Percentiles rank a stretch among this genome's conserved stretches.
These are phyloP conservation scores for Scheffersomyces segobiensis DNA, from an alignment of 1,139 yeast genomes.

Conservation along the genomic window DNA sequence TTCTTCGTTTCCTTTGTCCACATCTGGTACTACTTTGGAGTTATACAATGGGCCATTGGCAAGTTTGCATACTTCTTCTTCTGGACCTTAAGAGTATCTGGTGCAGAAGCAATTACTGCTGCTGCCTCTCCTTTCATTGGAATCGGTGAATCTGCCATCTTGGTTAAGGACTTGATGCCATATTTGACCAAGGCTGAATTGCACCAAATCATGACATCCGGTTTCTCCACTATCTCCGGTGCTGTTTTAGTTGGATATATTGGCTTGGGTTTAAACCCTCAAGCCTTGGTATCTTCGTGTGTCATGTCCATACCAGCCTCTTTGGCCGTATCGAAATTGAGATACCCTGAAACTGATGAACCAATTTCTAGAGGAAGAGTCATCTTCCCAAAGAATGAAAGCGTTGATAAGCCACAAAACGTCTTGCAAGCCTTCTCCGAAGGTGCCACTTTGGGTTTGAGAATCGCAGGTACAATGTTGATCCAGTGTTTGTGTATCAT, in stretches of 20 bases:
- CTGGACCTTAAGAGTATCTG: conserved; percentile 62
- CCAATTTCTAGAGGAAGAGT: conserved; percentile 54
- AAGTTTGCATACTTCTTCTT: conserved; percentile 62
- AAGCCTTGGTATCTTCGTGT: conserved; percentile 66
- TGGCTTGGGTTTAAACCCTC: conserved; percentile 64
- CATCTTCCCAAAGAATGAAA: conserved; percentile 40
- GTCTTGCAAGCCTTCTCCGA: conserved; percentile 65
- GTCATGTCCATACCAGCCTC: conserved; percentile 74
- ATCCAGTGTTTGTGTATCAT: conserved; percentile 65
- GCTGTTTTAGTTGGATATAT: conserved; percentile 66
- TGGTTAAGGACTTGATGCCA: conserved; percentile 63
- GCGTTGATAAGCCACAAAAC: conserved; percentile 39
- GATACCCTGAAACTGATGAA: conserved; percentile 62
- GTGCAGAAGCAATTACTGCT: conserved; percentile 70
- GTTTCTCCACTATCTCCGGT: conserved; percentile 69
- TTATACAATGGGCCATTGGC: conserved; percentile 61
- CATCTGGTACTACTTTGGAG: conserved; percentile 61
- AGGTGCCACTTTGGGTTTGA: conserved; percentile 63
- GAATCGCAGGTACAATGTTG: conserved; percentile 61
- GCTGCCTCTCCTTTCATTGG: conserved; percentile 73
- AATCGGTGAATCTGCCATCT: conserved; percentile 66
- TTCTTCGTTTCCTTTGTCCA: conserved; percentile 68
- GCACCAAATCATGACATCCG: conserved; percentile 67
- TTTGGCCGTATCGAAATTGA: conserved; percentile 60
- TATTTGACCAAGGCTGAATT: conserved; percentile 63